phyloP scores from a whole-genome alignment of 2,329 filamentous ascomycete genomes.

The Ceratocystis diversiconidia region DNA sequence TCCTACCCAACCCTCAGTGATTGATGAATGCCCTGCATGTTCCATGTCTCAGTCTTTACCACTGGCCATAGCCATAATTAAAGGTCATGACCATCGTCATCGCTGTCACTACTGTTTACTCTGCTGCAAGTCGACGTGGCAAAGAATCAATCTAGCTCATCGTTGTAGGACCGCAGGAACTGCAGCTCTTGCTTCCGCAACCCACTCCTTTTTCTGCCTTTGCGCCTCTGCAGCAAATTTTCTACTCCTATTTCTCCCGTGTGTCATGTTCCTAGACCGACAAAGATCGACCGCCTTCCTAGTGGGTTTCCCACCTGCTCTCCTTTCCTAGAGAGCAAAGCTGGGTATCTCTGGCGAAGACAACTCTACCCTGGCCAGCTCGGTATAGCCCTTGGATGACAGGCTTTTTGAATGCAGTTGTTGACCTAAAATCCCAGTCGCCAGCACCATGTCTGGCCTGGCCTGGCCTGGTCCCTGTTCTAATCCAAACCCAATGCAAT shows the following conservation, averaged over 20 bases:
- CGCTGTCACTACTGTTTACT: not conserved
- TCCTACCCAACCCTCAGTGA: not conserved
- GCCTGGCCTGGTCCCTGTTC: not conserved
- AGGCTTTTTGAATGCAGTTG: not conserved
- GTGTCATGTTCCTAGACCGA: not conserved
- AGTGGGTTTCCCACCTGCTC: not conserved
- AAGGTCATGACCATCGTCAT: not conserved
- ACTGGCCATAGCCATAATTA: not conserved
- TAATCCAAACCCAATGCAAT: not conserved
- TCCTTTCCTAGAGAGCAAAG: not conserved
- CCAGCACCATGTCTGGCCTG: not conserved
- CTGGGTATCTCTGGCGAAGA: not conserved
- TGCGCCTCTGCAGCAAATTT: not conserved
- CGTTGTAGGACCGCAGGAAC: not conserved
- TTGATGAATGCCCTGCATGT: not conserved
- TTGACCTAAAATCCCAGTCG: not conserved
- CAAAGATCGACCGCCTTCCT: not conserved
- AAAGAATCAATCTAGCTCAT: not conserved
- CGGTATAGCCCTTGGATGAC: not conserved
- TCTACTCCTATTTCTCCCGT: not conserved
- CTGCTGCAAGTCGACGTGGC: conserved; percentile 1
- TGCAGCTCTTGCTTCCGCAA: not conserved
- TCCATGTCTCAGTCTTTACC: not conserved
- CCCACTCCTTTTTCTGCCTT: not conserved
- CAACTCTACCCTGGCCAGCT: not conserved